Conservation (phyloP, 495 filamentous ascomycete genomes). For the Penicillium coprophilum region DNA sequence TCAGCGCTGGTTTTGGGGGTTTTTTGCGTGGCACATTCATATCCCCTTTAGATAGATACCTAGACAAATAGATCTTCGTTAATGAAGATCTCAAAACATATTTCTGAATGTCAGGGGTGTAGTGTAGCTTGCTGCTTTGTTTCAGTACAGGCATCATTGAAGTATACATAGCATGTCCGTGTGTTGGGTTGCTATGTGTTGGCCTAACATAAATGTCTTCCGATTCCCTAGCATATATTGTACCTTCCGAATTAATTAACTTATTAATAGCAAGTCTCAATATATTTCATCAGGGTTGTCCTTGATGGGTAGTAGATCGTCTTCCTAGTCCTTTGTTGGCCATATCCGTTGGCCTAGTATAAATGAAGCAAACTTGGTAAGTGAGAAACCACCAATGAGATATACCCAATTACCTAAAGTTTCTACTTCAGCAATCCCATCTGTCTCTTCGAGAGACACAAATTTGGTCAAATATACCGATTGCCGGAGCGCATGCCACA, state of each 20-base stretch:
- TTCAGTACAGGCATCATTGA: background rate
- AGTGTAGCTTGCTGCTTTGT: background rate
- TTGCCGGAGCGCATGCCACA: background rate
- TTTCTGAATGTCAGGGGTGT: background rate
- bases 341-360: background rate
- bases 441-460: background rate
- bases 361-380: background rate
- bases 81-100: constrained; percentile 5
- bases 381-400: background rate
- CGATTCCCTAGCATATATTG: no score
- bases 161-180: background rate
- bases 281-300: background rate
- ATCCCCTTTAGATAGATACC: constrained; percentile 16
- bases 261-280: background rate
- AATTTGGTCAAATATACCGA: background rate
- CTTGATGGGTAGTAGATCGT: background rate
- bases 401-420: background rate
- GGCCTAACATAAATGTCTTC: no score
- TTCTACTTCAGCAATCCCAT: background rate
- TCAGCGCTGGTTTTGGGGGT: constrained; percentile 10
- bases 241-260: no score
- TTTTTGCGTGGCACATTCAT: constrained; percentile 14
- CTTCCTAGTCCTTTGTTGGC: background rate
- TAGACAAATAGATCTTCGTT: constrained; percentile 26
- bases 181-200: no score